phyloP scores from a whole-genome alignment of 208 protist species.

The Wallacemonas rigidus region DNA sequence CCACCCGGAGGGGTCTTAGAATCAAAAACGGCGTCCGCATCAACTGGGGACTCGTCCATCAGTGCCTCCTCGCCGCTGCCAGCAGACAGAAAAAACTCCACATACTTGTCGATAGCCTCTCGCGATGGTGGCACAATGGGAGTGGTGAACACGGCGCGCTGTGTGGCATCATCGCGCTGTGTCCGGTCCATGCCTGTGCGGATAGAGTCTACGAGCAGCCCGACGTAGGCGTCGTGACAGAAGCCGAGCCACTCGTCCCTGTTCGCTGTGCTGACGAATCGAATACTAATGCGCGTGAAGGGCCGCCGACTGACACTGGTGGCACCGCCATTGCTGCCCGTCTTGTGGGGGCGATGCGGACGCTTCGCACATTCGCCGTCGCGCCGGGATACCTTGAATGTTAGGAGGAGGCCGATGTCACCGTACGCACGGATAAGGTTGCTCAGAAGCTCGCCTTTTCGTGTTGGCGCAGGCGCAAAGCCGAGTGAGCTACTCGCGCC shows the following conservation, averaged over 20 bases:
- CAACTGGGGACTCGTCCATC: not conserved
- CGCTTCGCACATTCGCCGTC: not conserved
- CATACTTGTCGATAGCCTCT: slow-evolving; percentile 39
- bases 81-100: slow-evolving; percentile 65
- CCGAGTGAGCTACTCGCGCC: not conserved
- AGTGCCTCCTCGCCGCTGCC: slow-evolving; percentile 17
- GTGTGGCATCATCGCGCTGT: slow-evolving; percentile 19
- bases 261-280: slow-evolving; percentile 48
- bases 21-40: not conserved
- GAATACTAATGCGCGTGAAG: slow-evolving; percentile 42
- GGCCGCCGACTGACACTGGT: slow-evolving; percentile 14
- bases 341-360: not conserved
- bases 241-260: slow-evolving; percentile 51
- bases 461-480: not conserved
- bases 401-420: slow-evolving; percentile 50
- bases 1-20: slow-evolving; percentile 7
- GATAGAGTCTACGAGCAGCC: slow-evolving; percentile 56
- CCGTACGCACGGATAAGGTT: slow-evolving; percentile 46
- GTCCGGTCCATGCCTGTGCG: slow-evolving; percentile 32
- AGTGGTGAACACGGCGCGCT: slow-evolving; percentile 17
- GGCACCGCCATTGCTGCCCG: not conserved
- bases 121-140: slow-evolving; percentile 27
- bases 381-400: slow-evolving; percentile 35
- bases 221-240: slow-evolving; percentile 44
- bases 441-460: slow-evolving; percentile 45